Conservation (phyloP, 306 rosid genomes). For the Arachis stenosperma region DNA sequence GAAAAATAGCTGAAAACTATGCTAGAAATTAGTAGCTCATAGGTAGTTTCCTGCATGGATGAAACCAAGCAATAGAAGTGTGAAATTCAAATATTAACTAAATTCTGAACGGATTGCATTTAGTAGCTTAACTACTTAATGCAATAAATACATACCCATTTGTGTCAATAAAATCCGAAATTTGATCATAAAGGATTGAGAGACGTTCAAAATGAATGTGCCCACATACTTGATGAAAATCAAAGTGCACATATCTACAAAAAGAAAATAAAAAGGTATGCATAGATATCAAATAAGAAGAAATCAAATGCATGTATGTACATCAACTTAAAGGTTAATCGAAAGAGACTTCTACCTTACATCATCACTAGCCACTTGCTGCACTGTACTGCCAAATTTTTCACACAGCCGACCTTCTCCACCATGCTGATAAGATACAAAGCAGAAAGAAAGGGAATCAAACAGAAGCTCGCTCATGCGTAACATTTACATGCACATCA, state of each 20-base stretch:
- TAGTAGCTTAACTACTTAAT: constrained; percentile 30
- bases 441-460: constrained; percentile 44
- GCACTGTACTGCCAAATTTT: constrained; percentile 70
- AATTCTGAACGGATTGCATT: constrained; percentile 18
- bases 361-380: constrained; percentile 69
- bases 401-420: constrained; percentile 91
- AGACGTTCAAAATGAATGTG: constrained; percentile 96
- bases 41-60: constrained; percentile 28
- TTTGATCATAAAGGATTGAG: constrained; percentile 85
- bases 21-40: constrained; percentile 23
- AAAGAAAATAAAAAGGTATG: constrained; percentile 10
- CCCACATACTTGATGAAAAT: constrained; percentile 93
- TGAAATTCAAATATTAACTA: constrained; percentile 33
- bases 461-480: constrained; percentile 29
- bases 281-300: constrained; percentile 30
- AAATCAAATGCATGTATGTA: constrained; percentile 17
- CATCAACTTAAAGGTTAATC: constrained; percentile 32
- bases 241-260: constrained; percentile 93
- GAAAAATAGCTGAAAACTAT: constrained; percentile 22
- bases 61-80: constrained; percentile 25
- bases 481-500: constrained; percentile 26
- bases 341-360: constrained; percentile 75
- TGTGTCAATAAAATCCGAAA: constrained; percentile 84
- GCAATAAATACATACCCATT: constrained; percentile 69
- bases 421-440: constrained; percentile 72